Evolutionary conservation across 805 yeast species (phyloP), one percentile per base, ranked within the genome.

Genomic region (Candida jianshihensis): DNA sequence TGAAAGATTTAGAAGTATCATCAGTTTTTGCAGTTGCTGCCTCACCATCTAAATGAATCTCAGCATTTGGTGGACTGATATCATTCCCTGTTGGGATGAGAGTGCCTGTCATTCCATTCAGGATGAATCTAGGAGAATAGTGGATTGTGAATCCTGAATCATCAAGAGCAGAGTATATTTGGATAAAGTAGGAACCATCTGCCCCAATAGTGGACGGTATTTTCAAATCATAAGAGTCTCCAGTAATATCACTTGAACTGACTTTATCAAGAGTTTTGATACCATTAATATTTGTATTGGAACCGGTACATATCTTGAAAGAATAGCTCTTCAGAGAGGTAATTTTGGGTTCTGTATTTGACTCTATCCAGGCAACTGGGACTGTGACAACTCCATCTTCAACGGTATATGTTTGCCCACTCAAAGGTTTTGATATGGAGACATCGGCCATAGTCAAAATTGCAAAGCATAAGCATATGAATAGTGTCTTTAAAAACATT

Each of bases 61-160:
- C 65, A 3, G 68, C 63, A 33, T 36, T 53, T 26, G 81, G 78
- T 33, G 68, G 63, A 19, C 19, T 22, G 1, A 34, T 37, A 19
- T 69, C 69, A n/a, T 64, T 46, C 30, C 77, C 79, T 14, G 71
- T 57, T n/a, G 62, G 48, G 13, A 56, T 48, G 2, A 32, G 37
- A 1, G 76, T 35, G 27, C 96, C 96, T 1, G 78, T 61, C 94
- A 90, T 83, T 7, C 81, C 87, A 1, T 65, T 53, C 47, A 90
- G 63, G 25, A 59, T 44, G 60, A 89, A 81, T 51, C 94, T 66
- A 18, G 71, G 65, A 4, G 89, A 54, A 57, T 86, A 86, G 54
- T 79, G 81, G 46, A 75, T 75, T 2, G 85, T 68, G 49, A 63
- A 65, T 27, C 72, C 75, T 9, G 53, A 52, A 14, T 53, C 45